Evolutionary conservation across 371 early-diverging fungal species (phyloP), one percentile per base, ranked within the genome.

Genomic region (Mucor ambiguus): DNA sequence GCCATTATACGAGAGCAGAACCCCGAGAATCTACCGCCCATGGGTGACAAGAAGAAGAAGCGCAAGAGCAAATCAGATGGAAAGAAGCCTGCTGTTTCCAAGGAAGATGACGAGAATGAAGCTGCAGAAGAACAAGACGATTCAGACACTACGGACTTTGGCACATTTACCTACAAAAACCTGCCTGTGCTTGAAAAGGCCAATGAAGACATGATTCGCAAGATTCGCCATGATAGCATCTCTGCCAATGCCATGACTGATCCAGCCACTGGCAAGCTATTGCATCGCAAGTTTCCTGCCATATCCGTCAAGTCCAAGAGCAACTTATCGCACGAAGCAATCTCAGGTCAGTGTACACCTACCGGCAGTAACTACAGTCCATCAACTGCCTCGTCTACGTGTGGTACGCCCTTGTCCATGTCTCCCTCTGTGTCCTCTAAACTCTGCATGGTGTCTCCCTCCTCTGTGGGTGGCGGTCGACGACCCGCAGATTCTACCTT

Each of bases 131-230:
- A 63, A 4, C 62, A 59, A 1, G 54, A 63, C 33, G 67, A 68
- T 2, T 58, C 70, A 18, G 72, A 75, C 57, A 76, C 66, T 14
- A 87, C 90, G 3, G 94, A 96, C 60, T 97, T 97, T 83, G 98
- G 98, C 24, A 91, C 93, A 14, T 95, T 96, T 78, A 90, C 88
- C 3, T 97, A 91, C 86, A 96, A 95, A 64, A 97, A 97, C 73
- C 70, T 97, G 56, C 89, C 90, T 4, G 85, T 88, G 12, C 79
- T 97, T 7, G 98, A 94, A 60, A 92, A 93, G 70, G 96, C 93
- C 24, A 97, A 97, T 74, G 88, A 90, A 64, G 90, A 94, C 58
- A 84, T 87, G 73, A 89, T 92, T 32, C 74, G 89, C 10, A 91
- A 88, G 68, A 78, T 92, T 22, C 73, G 87, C 29, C 81, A 79